phyloP scores from a whole-genome alignment of 495 filamentous ascomycete genomes.

The Hypoxylon trugodes region DNA sequence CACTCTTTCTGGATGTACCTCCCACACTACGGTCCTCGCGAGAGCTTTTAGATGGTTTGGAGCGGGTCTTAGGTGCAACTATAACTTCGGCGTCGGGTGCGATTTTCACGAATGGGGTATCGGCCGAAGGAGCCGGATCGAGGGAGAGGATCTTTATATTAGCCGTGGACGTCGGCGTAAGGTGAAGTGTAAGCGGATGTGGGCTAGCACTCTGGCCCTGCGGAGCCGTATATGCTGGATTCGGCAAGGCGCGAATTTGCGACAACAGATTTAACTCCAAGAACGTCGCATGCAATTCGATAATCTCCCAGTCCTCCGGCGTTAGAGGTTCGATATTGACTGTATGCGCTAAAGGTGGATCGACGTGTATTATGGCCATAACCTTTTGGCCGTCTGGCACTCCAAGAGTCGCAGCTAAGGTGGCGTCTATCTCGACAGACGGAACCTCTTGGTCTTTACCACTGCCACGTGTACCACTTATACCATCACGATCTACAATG shows the following conservation, averaged over 20 bases:
- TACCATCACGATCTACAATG: conserved; percentile 75
- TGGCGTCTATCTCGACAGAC: conserved; percentile 87
- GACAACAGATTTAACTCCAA: conserved; percentile 91
- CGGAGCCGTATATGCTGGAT: conserved; percentile 69
- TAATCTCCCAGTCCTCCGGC: conserved; percentile 97
- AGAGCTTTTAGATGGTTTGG: conserved; percentile 54
- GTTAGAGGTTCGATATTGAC: conserved; percentile 96
- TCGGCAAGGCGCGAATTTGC: conserved; percentile 92
- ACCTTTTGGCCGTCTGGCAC: conserved; percentile 87
- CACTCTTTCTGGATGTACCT: conserved; percentile 72
- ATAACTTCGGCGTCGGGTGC: conserved; percentile 94
- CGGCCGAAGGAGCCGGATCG: conserved; percentile 71
- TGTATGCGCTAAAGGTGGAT: conserved; percentile 88
- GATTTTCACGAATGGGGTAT: conserved; percentile 87
- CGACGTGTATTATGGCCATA: conserved; percentile 73
- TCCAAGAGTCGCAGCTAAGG: conserved; percentile 83
- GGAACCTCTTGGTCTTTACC: conserved; percentile 75
- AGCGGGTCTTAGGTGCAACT: conserved; percentile 83
- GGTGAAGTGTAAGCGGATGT: conserved; percentile 89
- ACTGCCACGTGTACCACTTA: conserved; percentile 62
- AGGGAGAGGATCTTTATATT: conserved; percentile 86
- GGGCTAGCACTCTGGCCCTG: conserved; percentile 52
- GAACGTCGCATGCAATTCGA: conserved; percentile 94
- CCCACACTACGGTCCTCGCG: conserved; percentile 76
- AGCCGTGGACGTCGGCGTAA: conserved; percentile 94